These are phyloP conservation scores for Microstegium vimineum DNA, from an alignment of 176 grass and related monocot species.

Conservation along the genomic window DNA sequence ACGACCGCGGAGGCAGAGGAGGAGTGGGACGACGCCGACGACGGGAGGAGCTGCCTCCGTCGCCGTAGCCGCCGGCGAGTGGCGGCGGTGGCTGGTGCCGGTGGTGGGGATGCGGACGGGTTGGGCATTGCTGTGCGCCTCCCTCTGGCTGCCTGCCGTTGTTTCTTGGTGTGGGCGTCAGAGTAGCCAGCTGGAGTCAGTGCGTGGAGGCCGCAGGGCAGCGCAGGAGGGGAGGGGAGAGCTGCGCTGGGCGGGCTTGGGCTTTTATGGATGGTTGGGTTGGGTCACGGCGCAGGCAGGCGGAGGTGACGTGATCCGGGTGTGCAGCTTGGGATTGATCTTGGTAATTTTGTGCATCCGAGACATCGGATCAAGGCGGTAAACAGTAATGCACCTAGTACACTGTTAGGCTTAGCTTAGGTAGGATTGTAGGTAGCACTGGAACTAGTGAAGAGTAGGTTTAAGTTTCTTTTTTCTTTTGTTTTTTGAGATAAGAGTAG, in stretches of 20 bases:
- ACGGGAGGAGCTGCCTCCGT: not conserved
- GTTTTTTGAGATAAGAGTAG: too few species aligned
- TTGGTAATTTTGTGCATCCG: slow-evolving; percentile 16
- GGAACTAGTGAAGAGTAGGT: not conserved
- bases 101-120: not conserved
- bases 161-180: not conserved
- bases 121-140: slow-evolving; percentile 27
- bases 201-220: not conserved
- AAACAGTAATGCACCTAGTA: not conserved
- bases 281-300: not conserved
- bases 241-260: not conserved
- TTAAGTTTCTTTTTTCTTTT: too few species aligned
- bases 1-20: not conserved
- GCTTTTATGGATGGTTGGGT: slow-evolving; percentile 52
- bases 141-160: too few species aligned
- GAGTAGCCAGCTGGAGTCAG: not conserved
- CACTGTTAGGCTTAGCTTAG: not conserved
- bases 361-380: slow-evolving; percentile 20
- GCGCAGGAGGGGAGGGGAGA: not conserved
- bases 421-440: not conserved
- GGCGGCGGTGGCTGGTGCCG: not conserved
- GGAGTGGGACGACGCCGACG: too few species aligned
- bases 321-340: not conserved
- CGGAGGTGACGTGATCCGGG: slow-evolving; percentile 1
- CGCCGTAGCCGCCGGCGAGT: not conserved